phyloP scores from a whole-genome alignment of 2,329 filamentous ascomycete species.

The Plenodomus tracheiphilus region DNA sequence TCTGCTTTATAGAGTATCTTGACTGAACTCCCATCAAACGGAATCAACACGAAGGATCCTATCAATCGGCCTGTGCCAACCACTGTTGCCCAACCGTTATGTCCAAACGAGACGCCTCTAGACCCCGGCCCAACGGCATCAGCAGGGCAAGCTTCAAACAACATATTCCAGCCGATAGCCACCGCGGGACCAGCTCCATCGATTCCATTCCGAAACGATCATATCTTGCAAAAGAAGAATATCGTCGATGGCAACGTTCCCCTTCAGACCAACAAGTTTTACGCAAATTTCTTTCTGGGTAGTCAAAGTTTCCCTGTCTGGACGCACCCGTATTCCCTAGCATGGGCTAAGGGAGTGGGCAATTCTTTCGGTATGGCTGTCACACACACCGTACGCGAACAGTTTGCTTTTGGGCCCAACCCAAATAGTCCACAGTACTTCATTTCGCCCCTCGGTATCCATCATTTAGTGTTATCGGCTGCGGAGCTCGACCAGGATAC shows the following conservation, averaged over 20 bases:
- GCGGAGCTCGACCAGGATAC: slow-evolving; percentile 69
- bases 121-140: slow-evolving; percentile 29
- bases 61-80: slow-evolving; percentile 20
- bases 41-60: slow-evolving; percentile 30
- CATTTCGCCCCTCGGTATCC: slow-evolving; percentile 80
- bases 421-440: slow-evolving; percentile 64
- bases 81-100: slow-evolving; percentile 24
- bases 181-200: slow-evolving; percentile 46
- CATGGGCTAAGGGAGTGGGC: slow-evolving; percentile 55
- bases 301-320: slow-evolving; percentile 70
- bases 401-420: slow-evolving; percentile 57
- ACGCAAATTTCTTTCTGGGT: slow-evolving; percentile 76
- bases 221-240: slow-evolving; percentile 46
- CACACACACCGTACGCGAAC: slow-evolving; percentile 71
- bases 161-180: slow-evolving; percentile 49
- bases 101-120: slow-evolving; percentile 34
- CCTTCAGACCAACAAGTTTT: slow-evolving; percentile 73
- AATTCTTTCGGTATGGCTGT: slow-evolving; percentile 77
- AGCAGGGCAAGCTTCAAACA: slow-evolving; percentile 16
- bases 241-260: slow-evolving; percentile 48
- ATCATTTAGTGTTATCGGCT: slow-evolving; percentile 81
- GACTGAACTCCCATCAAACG: slow-evolving; percentile 36
- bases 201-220: slow-evolving; percentile 43
- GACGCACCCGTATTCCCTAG: slow-evolving; percentile 64
- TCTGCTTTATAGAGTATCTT: slow-evolving; percentile 26